Evolutionary conservation across 768 basidiomycete species (phyloP).

Genomic region (Roridomyces roridus): DNA sequence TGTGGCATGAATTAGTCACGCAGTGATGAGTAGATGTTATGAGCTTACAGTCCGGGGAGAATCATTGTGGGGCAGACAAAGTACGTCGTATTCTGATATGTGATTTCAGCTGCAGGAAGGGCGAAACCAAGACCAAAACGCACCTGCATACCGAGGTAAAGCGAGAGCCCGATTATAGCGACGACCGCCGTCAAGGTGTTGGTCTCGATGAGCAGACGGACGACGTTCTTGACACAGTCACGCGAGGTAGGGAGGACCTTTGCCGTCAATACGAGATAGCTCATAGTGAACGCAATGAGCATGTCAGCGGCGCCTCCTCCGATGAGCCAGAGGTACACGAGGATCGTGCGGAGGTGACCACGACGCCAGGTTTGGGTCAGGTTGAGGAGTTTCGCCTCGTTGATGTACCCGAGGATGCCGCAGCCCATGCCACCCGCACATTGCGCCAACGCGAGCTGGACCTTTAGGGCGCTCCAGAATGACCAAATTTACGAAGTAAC

Average conservation of each 20-base stretch:
- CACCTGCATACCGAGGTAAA: constrained; percentile 7
- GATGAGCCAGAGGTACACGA: constrained; percentile 12
- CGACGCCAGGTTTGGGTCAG: neutral
- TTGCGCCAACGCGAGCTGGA: constrained; percentile 4
- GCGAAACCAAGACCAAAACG: too few species aligned
- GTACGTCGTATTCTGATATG: too few species aligned
- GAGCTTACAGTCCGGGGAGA: too few species aligned
- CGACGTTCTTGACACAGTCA: neutral
- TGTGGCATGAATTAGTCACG: too few species aligned
- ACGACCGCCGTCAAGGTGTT: constrained; percentile 5
- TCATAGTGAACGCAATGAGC: constrained; percentile 8
- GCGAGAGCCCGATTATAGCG: constrained; percentile 1
- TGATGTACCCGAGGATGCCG: constrained; percentile 9
- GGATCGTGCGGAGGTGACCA: too few species aligned
- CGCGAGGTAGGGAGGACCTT: neutral
- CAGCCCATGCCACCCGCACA: constrained; percentile 15
- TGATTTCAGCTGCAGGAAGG: too few species aligned
- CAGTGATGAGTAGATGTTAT: too few species aligned
- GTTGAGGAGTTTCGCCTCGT: neutral
- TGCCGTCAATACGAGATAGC: neutral
- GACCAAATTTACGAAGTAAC: neutral
- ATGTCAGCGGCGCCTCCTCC: constrained; percentile 1
- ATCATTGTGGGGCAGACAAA: too few species aligned
- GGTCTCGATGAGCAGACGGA: constrained; percentile 10
- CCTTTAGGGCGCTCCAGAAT: neutral